phyloP scores from a whole-genome alignment of 1,284 basidiomycete genomes.

The Boletus smithii region DNA sequence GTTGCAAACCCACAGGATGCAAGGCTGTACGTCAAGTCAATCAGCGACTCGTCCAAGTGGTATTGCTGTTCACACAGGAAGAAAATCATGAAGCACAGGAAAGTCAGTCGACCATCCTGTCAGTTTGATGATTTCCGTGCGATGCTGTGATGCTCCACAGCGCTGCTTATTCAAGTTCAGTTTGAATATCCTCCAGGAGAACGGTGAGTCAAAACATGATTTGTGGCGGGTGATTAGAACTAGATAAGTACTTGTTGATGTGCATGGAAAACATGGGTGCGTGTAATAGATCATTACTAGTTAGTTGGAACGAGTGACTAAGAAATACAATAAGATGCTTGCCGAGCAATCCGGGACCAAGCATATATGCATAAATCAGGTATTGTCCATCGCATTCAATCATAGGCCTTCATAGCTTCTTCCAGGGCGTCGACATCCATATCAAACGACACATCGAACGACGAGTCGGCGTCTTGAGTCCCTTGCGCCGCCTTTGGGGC shows the following conservation, averaged over 20 bases:
- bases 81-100: too few relatives aligned
- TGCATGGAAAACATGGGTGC: constrained; percentile 7
- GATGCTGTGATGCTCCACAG: too few relatives aligned
- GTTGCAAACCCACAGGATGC: not conserved
- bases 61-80: too few relatives aligned
- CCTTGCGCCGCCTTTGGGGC: not conserved
- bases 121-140: too few relatives aligned
- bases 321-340: not conserved
- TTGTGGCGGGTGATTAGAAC: too few relatives aligned
- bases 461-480: constrained; percentile 26
- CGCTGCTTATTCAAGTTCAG: too few relatives aligned
- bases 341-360: not conserved
- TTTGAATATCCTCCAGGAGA: too few relatives aligned
- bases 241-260: constrained; percentile 7
- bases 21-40: too few relatives aligned
- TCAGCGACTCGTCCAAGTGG: too few relatives aligned
- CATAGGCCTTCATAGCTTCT: constrained; percentile 33
- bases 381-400: too few relatives aligned
- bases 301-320: not conserved
- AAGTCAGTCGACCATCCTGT: too few relatives aligned
- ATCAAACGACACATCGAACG: constrained; percentile 33
- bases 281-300: constrained; percentile 10
- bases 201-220: too few relatives aligned
- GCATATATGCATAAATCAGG: not conserved
- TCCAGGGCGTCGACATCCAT: constrained; percentile 28